These are phyloP conservation scores for Coleophoma cylindrospora DNA, from an alignment of 2,329 filamentous ascomycete species.

Conservation along the genomic window DNA sequence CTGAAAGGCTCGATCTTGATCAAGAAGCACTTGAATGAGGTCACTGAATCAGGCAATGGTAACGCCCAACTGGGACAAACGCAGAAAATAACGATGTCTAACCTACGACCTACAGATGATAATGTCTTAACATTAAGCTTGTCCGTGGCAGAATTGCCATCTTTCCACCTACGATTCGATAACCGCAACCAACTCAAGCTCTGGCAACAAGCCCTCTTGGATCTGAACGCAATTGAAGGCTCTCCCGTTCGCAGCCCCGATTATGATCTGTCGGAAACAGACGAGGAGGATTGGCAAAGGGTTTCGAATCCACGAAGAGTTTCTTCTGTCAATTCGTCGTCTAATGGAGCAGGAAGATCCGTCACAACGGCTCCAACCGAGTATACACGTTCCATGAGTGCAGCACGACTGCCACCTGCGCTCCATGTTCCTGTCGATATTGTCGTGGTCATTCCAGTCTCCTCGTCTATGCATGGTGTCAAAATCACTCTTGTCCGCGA, in stretches of 20 bases:
- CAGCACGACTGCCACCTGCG: constrained; percentile 25
- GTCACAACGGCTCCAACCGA: constrained; percentile 86
- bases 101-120: constrained; percentile 53
- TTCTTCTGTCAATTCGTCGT: constrained; percentile 76
- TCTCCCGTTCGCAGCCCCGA: constrained; percentile 65
- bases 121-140: constrained; percentile 83
- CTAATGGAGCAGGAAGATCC: constrained; percentile 77
- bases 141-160: constrained; percentile 85
- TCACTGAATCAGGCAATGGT: constrained; percentile 61
- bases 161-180: constrained; percentile 89
- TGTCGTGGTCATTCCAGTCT: constrained; percentile 94
- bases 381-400: constrained; percentile 65
- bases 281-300: constrained; percentile 84
- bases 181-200: constrained; percentile 79
- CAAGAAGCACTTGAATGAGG: constrained; percentile 93
- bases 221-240: constrained; percentile 69
- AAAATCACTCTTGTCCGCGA: constrained; percentile 95
- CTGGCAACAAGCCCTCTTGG: constrained; percentile 83
- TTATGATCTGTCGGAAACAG: constrained; percentile 76
- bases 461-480: constrained; percentile 98
- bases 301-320: constrained; percentile 57
- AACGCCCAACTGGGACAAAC: constrained; percentile 23
- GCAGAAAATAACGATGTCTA: constrained; percentile 27
- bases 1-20: constrained; percentile 97
- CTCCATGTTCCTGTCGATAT: constrained; percentile 91